Evolutionary conservation across 805 yeast species (phyloP), one percentile per base, ranked within the genome.

Genomic region (Monosporozyma servazzii): DNA sequence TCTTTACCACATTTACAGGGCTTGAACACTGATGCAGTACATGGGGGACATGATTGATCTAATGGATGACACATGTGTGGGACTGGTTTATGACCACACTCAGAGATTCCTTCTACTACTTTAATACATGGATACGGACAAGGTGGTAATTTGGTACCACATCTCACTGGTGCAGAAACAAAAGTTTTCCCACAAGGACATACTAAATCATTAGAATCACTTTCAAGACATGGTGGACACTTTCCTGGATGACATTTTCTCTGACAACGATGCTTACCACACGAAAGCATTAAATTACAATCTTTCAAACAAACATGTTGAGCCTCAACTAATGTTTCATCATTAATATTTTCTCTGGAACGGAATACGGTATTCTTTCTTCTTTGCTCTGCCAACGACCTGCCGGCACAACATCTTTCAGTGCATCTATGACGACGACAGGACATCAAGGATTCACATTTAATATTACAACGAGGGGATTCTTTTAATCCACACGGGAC

Each of bases 131-230:
- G 88, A 53, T 78, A 75, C 23, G 71, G 73, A 68, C 96, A 88
- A 10, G 73, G 74, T 3, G 84, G 84, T 33, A 86, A 63, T 45
- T 67, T 72, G 0, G 87, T 79, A 13, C 96, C 96, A 70, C 96
- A 88, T 56, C 96, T 71, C 9, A 87, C 88, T 0, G 96, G 96
- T 0, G 95, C 96, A 20, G 75, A 76, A 5, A 88, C 73, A 3
- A 85, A 76, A 0, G 96, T 88, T 55, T 76, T 74, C 2, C 96
- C 95, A 71, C 96, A 88, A 47, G 83, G 76, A 62, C 96, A 88
- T 2, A 80, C 77, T 57, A 86, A 70, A 63, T 88, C 96, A 18
- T 86, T 88, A 41, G 82, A 78, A n/a, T 85, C 76, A 5, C 91
- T 82, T 60, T 87, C 95, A 47, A 86, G 64, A 64, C 96, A 88